Percentiles rank a stretch among this genome's conserved stretches.
Conservation (phyloP, 2,329 filamentous ascomycete species). For the Ciborinia camelliae region DNA sequence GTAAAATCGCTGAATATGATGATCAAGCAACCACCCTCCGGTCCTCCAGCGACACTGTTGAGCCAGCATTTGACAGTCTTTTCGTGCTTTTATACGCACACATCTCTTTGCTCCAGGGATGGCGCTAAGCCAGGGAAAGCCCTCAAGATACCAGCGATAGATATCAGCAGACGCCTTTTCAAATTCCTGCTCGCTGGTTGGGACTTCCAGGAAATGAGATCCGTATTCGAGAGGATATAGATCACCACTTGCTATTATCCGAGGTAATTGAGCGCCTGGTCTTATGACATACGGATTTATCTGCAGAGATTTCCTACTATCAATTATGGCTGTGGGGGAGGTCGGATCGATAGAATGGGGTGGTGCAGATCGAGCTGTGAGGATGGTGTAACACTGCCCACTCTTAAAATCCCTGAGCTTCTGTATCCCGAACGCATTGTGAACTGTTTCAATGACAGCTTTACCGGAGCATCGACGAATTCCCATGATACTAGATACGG, state of each 20-base stretch:
- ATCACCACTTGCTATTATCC: conserved; percentile 9
- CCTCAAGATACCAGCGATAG: conserved; percentile 1
- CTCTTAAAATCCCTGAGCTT: not conserved
- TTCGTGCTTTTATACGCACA: not conserved
- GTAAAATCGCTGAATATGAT: conserved; percentile 11
- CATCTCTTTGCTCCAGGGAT: not conserved
- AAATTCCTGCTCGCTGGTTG: not conserved
- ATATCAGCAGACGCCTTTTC: not conserved
- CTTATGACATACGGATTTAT: not conserved
- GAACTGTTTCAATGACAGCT: not conserved
- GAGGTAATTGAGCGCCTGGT: not conserved
- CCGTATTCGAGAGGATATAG: conserved; percentile 12
- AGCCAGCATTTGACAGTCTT: conserved; percentile 4
- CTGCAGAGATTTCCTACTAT: not conserved
- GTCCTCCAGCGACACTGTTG: conserved; percentile 15
- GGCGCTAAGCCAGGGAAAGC: not conserved
- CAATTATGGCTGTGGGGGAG: too few species aligned
- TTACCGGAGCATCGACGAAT: not conserved
- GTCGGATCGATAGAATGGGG: not conserved
- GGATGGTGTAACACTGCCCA: conserved; percentile 6
- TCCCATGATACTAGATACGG: not conserved
- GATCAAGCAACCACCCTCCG: conserved; percentile 14
- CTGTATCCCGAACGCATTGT: not conserved
- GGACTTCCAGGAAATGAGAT: not conserved
- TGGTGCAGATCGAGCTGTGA: not conserved